Base-by-base conservation (phyloP, 805 yeast genomes). In the Zygosaccharomyces gambellarensis region DNA sequence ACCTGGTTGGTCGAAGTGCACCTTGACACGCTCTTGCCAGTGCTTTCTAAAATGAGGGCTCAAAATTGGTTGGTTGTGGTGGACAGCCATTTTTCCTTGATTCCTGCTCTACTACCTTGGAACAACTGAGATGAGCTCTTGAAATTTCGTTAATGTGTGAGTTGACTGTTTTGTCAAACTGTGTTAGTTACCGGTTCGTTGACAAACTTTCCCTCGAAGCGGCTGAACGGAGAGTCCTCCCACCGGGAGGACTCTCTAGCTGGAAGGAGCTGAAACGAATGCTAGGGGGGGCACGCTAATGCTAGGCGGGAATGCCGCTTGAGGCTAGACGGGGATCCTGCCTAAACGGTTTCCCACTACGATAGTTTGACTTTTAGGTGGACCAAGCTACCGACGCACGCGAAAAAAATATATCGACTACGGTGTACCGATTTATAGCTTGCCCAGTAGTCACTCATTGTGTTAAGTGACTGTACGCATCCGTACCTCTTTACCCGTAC, bases 1-100 rank as follows among this genome's bases (percentile, higher is more conserved):
- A 77, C 99, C 99, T 73, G 99, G 97, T 83, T 94, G 99, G 92
- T 94, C 97, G 75, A 94, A 87, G 90, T 95, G 99, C 71, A 89
- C 97, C 77, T 82, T 88, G 83, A 94, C 99, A 74, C 98, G 88
- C 79, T 89, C 96, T 82, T 94, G 98, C 99, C 99, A 94, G 96
- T 92, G 92, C 88, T 92, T 92, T 84, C 97, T 87, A 96, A 92
- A 92, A 83, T 94, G 99, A 86, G 92, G 92, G 86, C 88, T 89
- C 84, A 88, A 87, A 81, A 92, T 81, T 83, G 98, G 96, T 82
- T 90, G 84, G 82, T 92, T 92, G 90, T 94, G 92, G 70, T 94
- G 79, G 84, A 94, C 90, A 79, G 98, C 99, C 74, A 72, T 71
- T 72, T 69, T 71, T 65, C 59, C 64, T 64, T 62, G 62, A 59